These are phyloP conservation scores for Notholithocarpus densiflorus DNA, from an alignment of 306 rosid genomes.

Conservation along the genomic window DNA sequence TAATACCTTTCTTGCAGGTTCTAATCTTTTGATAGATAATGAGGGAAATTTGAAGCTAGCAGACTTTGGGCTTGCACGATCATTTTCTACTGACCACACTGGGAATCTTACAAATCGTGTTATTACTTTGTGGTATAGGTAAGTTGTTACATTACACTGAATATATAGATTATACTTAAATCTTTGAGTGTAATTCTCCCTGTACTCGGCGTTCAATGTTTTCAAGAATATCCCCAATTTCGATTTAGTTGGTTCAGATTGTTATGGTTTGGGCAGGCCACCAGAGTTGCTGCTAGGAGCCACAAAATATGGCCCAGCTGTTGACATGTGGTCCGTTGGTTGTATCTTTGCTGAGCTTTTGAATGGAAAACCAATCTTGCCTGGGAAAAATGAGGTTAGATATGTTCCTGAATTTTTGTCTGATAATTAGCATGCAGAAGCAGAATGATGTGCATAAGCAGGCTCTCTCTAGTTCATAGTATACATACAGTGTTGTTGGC, in stretches of 20 bases:
- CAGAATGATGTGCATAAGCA: neutral
- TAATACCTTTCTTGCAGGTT: conserved; percentile 43
- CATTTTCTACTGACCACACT: conserved; percentile 46
- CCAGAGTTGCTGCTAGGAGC: conserved; percentile 73
- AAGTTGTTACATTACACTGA: neutral
- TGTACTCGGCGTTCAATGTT: neutral
- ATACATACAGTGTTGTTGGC: neutral
- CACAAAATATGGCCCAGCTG: conserved; percentile 72
- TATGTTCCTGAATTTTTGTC: neutral
- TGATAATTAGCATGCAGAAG: neutral
- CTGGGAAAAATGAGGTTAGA: conserved; percentile 71
- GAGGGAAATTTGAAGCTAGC: conserved; percentile 73
- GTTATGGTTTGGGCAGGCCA: conserved; percentile 46
- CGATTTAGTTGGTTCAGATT: neutral
- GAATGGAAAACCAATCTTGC: conserved; percentile 61
- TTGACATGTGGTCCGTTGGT: conserved; percentile 84
- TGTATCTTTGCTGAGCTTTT: conserved; percentile 79
- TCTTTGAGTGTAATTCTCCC: neutral
- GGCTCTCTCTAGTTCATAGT: neutral
- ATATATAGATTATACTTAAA: neutral
- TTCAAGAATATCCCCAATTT: neutral
- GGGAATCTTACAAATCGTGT: conserved; percentile 73
- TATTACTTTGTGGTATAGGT: conserved; percentile 77
- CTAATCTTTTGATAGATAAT: conserved; percentile 72
- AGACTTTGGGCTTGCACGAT: conserved; percentile 70